Percentiles rank a stretch among this genome's conserved stretches.
phyloP scores from a whole-genome alignment of 495 filamentous ascomycete species.

The Neurospora sp. region DNA sequence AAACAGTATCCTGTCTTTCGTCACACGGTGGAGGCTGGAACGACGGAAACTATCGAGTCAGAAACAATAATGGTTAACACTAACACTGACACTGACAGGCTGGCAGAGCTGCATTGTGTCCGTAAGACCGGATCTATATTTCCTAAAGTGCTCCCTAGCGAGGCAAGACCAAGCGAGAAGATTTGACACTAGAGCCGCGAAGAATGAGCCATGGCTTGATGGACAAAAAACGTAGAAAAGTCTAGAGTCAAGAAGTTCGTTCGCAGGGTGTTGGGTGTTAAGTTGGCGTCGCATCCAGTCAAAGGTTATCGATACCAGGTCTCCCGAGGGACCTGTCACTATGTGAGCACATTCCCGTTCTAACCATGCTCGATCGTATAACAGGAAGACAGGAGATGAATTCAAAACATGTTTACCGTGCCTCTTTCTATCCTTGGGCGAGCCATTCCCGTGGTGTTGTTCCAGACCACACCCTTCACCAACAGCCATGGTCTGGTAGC shows the following conservation, averaged over 20 bases:
- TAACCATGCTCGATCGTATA: background rate
- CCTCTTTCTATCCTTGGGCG: background rate
- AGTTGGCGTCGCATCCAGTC: background rate
- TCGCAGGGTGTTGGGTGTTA: background rate
- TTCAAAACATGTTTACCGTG: background rate
- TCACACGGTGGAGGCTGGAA: background rate
- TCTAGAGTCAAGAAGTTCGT: background rate
- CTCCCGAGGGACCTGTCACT: background rate
- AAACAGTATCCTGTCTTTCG: background rate
- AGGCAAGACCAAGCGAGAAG: background rate
- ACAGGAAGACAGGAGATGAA: background rate
- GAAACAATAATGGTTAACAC: background rate
- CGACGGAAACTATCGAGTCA: background rate
- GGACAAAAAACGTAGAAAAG: background rate
- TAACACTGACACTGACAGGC: background rate
- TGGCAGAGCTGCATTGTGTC: background rate
- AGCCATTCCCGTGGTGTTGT: background rate
- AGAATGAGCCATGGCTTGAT: background rate
- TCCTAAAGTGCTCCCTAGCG: background rate
- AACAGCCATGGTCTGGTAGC: background rate
- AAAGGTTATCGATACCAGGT: background rate
- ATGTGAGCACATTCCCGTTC: background rate
- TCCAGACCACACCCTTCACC: background rate
- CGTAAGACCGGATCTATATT: background rate
- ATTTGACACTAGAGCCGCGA: background rate